Base-by-base conservation (phyloP, 1,284 basidiomycete genomes). In the Tilletia walkeri region DNA sequence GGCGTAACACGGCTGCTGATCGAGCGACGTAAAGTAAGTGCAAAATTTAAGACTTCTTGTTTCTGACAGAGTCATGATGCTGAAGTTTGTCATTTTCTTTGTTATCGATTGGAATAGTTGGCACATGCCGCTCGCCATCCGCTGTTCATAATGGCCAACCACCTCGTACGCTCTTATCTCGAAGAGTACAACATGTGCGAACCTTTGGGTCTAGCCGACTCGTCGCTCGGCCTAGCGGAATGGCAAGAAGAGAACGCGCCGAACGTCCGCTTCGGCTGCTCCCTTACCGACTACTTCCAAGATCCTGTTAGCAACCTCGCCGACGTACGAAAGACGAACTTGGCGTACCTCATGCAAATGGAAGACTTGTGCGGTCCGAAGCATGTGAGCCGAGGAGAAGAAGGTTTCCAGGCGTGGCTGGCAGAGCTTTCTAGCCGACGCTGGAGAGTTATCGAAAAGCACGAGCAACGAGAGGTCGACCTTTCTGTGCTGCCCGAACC, bases 1-100 rank as follows among this genome's bases (percentile, higher is more conserved):
- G 95, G 95, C 1, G 83, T 95, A 38, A 87, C 89, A 0, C 88
- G 89, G 67, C 84, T 98, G 16, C 86, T 98, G 12, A 86, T 88
- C 0, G 89, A 91, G 85, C 88, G 95, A 69, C 87, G 87, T 66
- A 86, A 87, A 84, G 93, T 94, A 71, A 56, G 54, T 48, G 47
- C 68, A 66, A 71, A 36, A 76, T 54, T 66, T 14, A 38, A 1
- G 18, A 6, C 1, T 14, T 1, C 12, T 36, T 76, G 75, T 71
- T 66, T 68, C 69, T 75, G 48, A 38, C 34, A 47, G 34, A 41
- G 45, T 49, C 63, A 5, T 12, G 12, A 48, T 41, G 39, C 53
- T 54, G 73, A 48, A n/a, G 36, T 2, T 69, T 65, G 36, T 65
- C 66, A 91, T 85, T 91, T 65, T 79, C 88, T 67, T 88, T 89